A percentile compares a stretch with the other conserved stretches of the same genome.
Evolutionary conservation across 352 stramenopile species (phyloP).

Genomic region (Elongisporangium undulatum): DNA sequence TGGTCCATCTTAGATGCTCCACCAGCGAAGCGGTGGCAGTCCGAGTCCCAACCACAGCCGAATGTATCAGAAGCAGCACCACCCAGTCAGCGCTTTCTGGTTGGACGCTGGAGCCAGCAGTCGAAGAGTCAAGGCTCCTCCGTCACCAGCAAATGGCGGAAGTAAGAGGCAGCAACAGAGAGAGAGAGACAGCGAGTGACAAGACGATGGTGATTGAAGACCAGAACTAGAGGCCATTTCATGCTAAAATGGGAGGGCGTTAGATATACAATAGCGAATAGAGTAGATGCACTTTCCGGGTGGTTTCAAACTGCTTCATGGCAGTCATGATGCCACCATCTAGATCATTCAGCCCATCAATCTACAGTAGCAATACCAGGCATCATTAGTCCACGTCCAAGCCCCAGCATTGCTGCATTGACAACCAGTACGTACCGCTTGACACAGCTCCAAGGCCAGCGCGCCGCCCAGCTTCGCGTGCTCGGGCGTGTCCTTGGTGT

Average conservation of each 20-base stretch:
- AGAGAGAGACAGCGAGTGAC: too few species aligned
- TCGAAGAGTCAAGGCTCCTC: slow-evolving; percentile 18
- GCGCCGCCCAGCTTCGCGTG: slow-evolving; percentile 81
- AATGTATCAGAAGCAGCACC: not conserved
- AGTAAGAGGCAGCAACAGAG: slow-evolving; percentile 8
- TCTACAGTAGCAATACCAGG: slow-evolving; percentile 19
- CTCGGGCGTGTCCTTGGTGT: slow-evolving; percentile 85
- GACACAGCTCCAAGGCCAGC: slow-evolving; percentile 72
- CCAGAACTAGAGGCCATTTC: too few species aligned
- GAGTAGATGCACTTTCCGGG: slow-evolving; percentile 54
- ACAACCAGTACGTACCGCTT: slow-evolving; percentile 28
- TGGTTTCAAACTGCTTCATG: slow-evolving; percentile 55
- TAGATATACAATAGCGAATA: slow-evolving; percentile 69
- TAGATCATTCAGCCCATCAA: slow-evolving; percentile 39
- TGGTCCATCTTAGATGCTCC: not conserved
- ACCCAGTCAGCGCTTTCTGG: slow-evolving; percentile 14
- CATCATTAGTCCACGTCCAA: not conserved
- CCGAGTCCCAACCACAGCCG: not conserved
- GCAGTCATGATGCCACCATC: slow-evolving; percentile 45
- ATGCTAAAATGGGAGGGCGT: not conserved
- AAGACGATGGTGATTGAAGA: too few species aligned
- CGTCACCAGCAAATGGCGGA: slow-evolving; percentile 36
- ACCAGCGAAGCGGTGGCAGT: slow-evolving; percentile 8
- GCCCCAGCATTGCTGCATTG: slow-evolving; percentile 1
- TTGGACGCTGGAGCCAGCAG: slow-evolving; percentile 33